phyloP scores from a whole-genome alignment of 331 rosid species.

The Rhamnella rubrinervis region DNA sequence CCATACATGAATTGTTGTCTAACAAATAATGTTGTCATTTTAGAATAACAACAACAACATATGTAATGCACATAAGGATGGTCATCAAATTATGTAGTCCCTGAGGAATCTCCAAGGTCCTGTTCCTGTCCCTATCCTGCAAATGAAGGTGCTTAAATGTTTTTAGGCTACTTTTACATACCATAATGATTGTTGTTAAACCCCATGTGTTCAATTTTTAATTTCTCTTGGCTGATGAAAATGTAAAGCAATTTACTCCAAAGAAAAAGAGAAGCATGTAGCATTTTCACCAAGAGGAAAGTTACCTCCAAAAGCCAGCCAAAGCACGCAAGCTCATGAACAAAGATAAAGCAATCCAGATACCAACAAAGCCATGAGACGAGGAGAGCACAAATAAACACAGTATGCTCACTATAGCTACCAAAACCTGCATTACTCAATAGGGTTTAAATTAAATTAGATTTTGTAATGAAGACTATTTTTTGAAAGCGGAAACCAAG shows the following conservation, averaged over 20 bases:
- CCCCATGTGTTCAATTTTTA: no score
- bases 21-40: no score
- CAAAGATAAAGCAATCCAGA: constrained; percentile 40
- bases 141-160: background rate
- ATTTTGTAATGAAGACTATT: background rate
- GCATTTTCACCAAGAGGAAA: background rate
- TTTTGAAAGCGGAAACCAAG: background rate
- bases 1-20: no score
- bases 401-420: constrained; percentile 32
- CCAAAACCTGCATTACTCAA: constrained; percentile 33
- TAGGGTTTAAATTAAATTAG: background rate
- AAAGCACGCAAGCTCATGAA: constrained; percentile 35
- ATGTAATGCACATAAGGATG: background rate
- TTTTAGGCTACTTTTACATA: no score
- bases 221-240: background rate
- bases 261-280: background rate
- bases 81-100: background rate
- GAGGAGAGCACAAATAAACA: constrained; percentile 29
- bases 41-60: no score
- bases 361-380: constrained; percentile 35
- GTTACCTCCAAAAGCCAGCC: constrained; percentile 39
- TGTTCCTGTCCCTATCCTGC: constrained; percentile 43
- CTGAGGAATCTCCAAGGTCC: constrained; percentile 39
- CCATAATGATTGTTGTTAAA: no score
- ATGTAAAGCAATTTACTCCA: background rate